These are phyloP conservation scores for Camellia granthamiana DNA, from an alignment of 148 eudicot genomes.

Conservation along the genomic window DNA sequence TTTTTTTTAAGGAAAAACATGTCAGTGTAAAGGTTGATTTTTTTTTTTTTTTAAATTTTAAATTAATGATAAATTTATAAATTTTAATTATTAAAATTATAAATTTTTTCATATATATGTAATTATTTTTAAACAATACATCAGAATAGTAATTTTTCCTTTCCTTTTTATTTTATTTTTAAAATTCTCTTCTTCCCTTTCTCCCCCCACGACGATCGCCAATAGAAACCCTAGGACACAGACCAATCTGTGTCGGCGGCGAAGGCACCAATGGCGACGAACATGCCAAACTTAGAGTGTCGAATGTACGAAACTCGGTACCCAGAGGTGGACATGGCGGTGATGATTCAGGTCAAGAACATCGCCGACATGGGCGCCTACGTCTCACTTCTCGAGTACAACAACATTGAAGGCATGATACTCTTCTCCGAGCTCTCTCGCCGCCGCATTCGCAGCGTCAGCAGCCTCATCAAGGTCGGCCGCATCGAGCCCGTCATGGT, in stretches of 20 bases:
- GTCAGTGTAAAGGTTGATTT: too few relatives aligned
- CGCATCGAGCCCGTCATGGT: constrained; percentile 97
- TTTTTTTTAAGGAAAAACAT: too few relatives aligned
- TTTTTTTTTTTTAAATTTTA: too few relatives aligned
- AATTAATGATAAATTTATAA: too few relatives aligned
- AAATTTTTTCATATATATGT: too few relatives aligned
- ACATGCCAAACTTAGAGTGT: constrained; percentile 63
- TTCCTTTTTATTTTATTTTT: too few relatives aligned
- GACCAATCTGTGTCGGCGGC: not conserved
- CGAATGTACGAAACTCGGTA: constrained; percentile 86
- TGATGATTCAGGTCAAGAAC: constrained; percentile 92
- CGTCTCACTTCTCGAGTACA: constrained; percentile 83
- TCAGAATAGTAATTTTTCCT: too few relatives aligned
- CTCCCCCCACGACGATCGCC: not conserved
- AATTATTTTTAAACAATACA: too few relatives aligned
- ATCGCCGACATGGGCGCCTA: constrained; percentile 94
- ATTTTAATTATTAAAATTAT: too few relatives aligned
- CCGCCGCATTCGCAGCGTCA: constrained; percentile 84
- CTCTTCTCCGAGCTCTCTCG: constrained; percentile 90
- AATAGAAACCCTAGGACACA: not conserved
- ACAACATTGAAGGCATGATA: constrained; percentile 98
- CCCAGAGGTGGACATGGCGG: constrained; percentile 92
- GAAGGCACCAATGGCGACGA: constrained; percentile 16
- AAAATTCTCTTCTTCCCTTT: not conserved
- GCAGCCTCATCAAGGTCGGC: constrained; percentile 88